Conservation (phyloP, 1,284 basidiomycete species). For the Irpex sp. region DNA sequence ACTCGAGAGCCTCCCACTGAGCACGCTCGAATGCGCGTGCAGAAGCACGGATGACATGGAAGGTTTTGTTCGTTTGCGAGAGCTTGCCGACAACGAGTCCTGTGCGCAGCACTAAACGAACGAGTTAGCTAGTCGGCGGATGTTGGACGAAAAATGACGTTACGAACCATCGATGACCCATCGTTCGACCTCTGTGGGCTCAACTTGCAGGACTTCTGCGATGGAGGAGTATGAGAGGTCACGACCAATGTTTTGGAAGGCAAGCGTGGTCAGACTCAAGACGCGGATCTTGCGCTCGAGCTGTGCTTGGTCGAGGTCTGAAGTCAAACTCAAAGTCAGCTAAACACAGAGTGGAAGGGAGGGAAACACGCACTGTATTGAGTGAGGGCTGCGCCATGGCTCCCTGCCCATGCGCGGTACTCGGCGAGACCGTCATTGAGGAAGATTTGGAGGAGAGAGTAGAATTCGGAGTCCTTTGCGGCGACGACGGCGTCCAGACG, state of each 20-base stretch:
- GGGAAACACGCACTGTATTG: constrained; percentile 54
- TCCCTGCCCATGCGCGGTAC: constrained; percentile 59
- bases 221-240: constrained; percentile 77
- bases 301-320: constrained; percentile 50
- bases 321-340: not conserved
- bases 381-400: constrained; percentile 48
- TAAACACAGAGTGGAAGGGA: not conserved
- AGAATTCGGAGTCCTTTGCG: constrained; percentile 66
- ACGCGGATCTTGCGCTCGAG: constrained; percentile 83
- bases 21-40: constrained; percentile 74
- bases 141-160: not conserved
- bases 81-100: constrained; percentile 83
- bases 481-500: constrained; percentile 71
- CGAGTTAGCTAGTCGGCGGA: constrained; percentile 1
- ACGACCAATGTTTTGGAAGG: constrained; percentile 72
- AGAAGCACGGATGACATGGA: constrained; percentile 77
- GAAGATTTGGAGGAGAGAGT: constrained; percentile 71
- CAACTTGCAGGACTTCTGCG: constrained; percentile 66
- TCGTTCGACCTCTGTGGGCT: constrained; percentile 73
- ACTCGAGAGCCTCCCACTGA: constrained; percentile 84
- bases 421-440: constrained; percentile 64
- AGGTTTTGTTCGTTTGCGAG: constrained; percentile 75
- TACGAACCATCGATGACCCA: constrained; percentile 88
- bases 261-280: constrained; percentile 76
- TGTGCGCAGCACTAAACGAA: constrained; percentile 72